Conservation (phyloP, 2,329 filamentous ascomycete species). For the Mycosphaerella sp. region DNA sequence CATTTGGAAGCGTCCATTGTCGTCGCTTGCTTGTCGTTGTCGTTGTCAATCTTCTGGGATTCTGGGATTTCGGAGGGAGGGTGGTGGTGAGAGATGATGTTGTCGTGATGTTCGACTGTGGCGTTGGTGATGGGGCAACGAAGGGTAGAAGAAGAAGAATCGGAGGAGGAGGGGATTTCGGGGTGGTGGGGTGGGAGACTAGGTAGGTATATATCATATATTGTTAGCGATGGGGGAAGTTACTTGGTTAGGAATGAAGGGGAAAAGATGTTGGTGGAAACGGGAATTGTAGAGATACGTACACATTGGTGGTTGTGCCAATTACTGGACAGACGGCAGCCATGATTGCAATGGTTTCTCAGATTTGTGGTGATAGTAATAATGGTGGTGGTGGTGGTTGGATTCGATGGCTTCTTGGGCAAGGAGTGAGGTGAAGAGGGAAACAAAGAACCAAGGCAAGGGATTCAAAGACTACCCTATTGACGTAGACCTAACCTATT, state of each 20-base stretch:
- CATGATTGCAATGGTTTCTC: conserved; percentile 1
- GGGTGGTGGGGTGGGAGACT: conserved; percentile 40
- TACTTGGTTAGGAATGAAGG: no score
- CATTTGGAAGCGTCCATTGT: conserved; percentile 35
- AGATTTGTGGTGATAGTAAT: no score
- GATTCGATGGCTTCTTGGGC: background rate
- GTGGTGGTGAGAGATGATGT: conserved; percentile 38
- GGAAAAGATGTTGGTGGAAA: background rate
- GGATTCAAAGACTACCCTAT: no score
- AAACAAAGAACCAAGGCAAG: no score
- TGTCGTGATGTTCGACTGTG: conserved; percentile 41
- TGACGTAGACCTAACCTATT: no score
- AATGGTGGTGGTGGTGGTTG: background rate
- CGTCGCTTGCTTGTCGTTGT: conserved; percentile 14
- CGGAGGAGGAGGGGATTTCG: conserved; percentile 31
- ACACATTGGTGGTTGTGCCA: conserved; percentile 37
- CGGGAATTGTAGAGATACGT: background rate
- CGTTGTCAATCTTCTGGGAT: conserved; percentile 17
- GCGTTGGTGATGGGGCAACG: conserved; percentile 43
- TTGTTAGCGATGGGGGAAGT: background rate
- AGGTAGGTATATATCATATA: background rate
- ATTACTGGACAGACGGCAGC: conserved; percentile 20
- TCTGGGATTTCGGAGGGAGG: conserved; percentile 28
- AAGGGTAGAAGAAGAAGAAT: conserved; percentile 23
- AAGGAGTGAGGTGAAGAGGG: background rate